A percentile compares a stretch with the other conserved stretches of the same genome.
These are phyloP conservation scores for Biscogniauxia marginata DNA, from an alignment of 2,329 filamentous ascomycete genomes.

Conservation along the genomic window DNA sequence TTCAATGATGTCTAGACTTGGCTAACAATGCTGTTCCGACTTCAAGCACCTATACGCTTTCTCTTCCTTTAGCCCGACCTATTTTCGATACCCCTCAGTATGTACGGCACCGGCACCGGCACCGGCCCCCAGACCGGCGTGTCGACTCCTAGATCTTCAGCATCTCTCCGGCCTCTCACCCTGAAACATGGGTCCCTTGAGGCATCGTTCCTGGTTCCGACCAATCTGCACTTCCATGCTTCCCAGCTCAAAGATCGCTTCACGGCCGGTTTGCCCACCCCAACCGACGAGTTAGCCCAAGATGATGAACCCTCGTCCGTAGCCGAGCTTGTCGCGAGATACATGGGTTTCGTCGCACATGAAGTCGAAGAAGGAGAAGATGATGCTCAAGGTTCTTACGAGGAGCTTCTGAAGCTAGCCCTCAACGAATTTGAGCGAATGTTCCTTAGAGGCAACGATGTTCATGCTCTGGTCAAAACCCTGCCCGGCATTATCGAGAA, in stretches of 20 bases:
- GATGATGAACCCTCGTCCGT: constrained; percentile 99
- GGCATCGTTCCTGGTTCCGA: constrained; percentile 92
- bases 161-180: constrained; percentile 87
- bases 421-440: constrained; percentile 95
- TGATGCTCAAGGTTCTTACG: constrained; percentile 80
- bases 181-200: constrained; percentile 93
- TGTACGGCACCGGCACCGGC: constrained; percentile 85
- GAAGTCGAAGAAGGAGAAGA: constrained; percentile 94
- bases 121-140: constrained; percentile 92
- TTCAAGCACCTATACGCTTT: neutral
- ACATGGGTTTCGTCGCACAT: constrained; percentile 83
- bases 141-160: constrained; percentile 90
- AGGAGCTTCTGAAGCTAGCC: constrained; percentile 88
- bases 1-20: neutral
- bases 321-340: constrained; percentile 87
- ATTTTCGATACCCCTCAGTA: constrained; percentile 52
- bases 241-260: constrained; percentile 93
- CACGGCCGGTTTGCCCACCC: constrained; percentile 76
- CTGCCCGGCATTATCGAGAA: constrained; percentile 90
- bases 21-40: neutral
- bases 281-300: constrained; percentile 95
- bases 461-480: constrained; percentile 81
- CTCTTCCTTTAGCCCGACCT: neutral
- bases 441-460: constrained; percentile 93
- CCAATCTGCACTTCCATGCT: constrained; percentile 92